phyloP scores from a whole-genome alignment of 306 rosid species.

The Dalbergia cultrata region DNA sequence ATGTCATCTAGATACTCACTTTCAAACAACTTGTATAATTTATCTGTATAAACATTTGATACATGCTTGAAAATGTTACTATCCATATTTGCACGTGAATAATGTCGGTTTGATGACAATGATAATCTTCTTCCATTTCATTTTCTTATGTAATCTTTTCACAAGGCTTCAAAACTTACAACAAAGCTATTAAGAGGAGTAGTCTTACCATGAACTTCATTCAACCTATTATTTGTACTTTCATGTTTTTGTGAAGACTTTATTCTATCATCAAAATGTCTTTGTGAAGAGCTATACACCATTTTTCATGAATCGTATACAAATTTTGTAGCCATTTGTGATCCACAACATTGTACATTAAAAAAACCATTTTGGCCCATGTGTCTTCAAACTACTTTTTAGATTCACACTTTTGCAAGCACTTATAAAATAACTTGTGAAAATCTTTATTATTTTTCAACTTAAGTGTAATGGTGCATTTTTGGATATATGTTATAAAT shows the following conservation, averaged over 20 bases:
- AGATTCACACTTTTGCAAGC: not conserved
- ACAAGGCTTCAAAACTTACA: too few relatives aligned
- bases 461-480: not conserved
- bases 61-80: too few relatives aligned
- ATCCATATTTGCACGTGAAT: not conserved
- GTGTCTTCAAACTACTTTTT: not conserved
- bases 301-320: not conserved
- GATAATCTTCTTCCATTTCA: not conserved
- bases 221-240: not conserved
- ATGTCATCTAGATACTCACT: not conserved
- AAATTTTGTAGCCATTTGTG: conserved; percentile 1
- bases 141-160: not conserved
- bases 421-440: too few relatives aligned
- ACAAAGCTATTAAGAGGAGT: not conserved
- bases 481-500: not conserved
- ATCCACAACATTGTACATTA: not conserved
- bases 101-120: not conserved
- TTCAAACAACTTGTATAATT: not conserved
- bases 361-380: not conserved
- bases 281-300: not conserved
- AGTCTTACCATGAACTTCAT: not conserved
- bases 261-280: not conserved
- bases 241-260: not conserved
- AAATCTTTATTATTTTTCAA: too few relatives aligned
- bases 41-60: too few relatives aligned